Evolutionary conservation across 2,329 filamentous ascomycete species (phyloP), one percentile per base, ranked within the genome.

Genomic region (Colletotrichum spinosum): DNA sequence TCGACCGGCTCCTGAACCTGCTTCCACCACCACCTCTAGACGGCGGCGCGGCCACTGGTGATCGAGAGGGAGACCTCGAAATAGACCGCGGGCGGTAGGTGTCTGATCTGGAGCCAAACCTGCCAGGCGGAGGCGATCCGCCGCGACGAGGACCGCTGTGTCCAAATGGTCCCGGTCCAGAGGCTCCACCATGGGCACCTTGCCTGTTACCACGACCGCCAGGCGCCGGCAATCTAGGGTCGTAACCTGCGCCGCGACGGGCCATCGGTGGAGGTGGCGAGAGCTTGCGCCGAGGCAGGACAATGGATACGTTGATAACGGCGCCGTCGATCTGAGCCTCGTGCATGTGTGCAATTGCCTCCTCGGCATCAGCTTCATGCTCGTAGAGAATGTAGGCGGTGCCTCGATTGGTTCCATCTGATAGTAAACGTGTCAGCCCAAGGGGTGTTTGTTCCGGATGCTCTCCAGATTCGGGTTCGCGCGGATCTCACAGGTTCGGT

Each of bases 341-440:
- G 78, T 99, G 96, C 96, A 99, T 98, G 76, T 97, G 92, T 15
- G 94, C 89, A 71, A 97, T 97, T 35, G 96, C 96, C 12, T 89
- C 84, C 78, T 97, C 93, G 33, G 96, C 95, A 69, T 95, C 91
- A 54, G 87, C 83, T 69, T 94, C 88, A 69, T 91, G 85, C 58
- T 88, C 83, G 78, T 91, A 99, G 46, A 97, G 84, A 68, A 98
- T 94, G 77, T 97, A 98, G 38, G 95, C 96, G 35, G 93, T 97
- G 51, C 96, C 95, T 62, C 95, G 90, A 74, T 98, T 98, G 58
- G 90, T 94, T 76, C 92, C 91, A 82, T 92, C 93, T 96, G 72
- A 61, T 59, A 67, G 39, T 48, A 48, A 45, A 44, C 44, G 8
- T 45, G 68, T 72, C 38, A 72, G 65, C 45, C 52, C 55, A 35